Base-by-base conservation (phyloP, 257 asterid species). In the Buddleja alternifolia region DNA sequence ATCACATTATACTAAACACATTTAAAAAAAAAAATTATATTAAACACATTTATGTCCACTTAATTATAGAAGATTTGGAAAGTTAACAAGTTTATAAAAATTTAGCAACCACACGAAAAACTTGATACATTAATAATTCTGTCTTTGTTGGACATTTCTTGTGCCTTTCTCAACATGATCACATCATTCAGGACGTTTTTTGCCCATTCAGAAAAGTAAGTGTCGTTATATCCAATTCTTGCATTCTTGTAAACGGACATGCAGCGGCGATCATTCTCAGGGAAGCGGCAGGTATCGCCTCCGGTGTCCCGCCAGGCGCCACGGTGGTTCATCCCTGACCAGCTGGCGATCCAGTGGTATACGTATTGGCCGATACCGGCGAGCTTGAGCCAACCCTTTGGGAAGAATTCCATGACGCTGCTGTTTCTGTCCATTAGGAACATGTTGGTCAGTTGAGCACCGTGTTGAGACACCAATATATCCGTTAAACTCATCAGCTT, bases 281-380 rank as follows among this genome's bases (percentile, higher is more conserved):
- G 79, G 47, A 64, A 83, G n/a, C 74, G 86, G 77, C 97, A 90
- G 1, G 34, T 53, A 8, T 75, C 80, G 4, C 86, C 90, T 1
- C 52, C 74, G 0, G 88, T 77, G 56, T 88, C 96, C 69, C 96
- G 73, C 96, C 97, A 90, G 2, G 95, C 95, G 6, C 97, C 96
- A 34, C 75, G 75, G 81, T 88, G 96, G 60, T 48, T 77, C 96
- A 90, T 90, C 64, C 96, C 95, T 0, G 93, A 86, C 96, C 95
- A 85, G 57, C 78, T 76, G 10, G 95, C 96, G 3, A 88, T 66
- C 95, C 97, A 90, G 55, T 85, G 96, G 76, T 79, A 81, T 3
- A 88, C 96, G 19, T 63, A 91, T 45, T 91, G 97, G 1, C 96
- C 96, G 5, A 88, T 75, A 0, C 96, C 97, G 14, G 95, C 97